Percentiles rank a stretch among this genome's conserved stretches.
Conservation (phyloP, 192 early-diverging fungal genomes). For the Podila epicladia region DNA sequence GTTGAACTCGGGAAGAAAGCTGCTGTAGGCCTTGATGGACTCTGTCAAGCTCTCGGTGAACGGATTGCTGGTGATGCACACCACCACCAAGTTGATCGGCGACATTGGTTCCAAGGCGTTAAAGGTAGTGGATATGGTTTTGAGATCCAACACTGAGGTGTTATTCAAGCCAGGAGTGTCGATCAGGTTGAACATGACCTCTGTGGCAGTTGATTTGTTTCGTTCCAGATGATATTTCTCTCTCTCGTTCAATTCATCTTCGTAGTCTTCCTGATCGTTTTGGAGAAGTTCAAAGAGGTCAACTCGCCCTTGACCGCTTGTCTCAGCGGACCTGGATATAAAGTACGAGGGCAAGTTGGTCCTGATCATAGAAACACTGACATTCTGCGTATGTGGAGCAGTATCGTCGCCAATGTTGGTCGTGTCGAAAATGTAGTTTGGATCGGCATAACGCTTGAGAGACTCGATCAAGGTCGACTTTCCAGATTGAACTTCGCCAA, state of each 20-base stretch:
- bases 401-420: too few species aligned
- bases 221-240: background rate
- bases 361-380: too few species aligned
- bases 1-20: background rate
- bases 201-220: background rate
- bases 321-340: too few species aligned
- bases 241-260: background rate
- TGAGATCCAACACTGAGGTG: background rate
- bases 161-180: background rate
- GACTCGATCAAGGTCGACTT: too few species aligned
- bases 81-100: background rate
- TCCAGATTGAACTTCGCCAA: too few species aligned
- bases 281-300: too few species aligned
- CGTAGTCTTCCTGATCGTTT: conserved; percentile 1
- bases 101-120: background rate
- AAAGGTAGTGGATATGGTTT: background rate
- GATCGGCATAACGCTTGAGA: too few species aligned
- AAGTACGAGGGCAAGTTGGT: too few species aligned
- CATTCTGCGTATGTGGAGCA: too few species aligned
- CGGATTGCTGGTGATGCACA: background rate
- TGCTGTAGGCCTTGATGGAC: background rate
- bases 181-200: background rate
- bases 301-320: too few species aligned
- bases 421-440: too few species aligned
- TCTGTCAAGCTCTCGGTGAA: background rate